Base-by-base conservation (phyloP, 805 yeast species). In the Debaryomyces prosopidis region DNA sequence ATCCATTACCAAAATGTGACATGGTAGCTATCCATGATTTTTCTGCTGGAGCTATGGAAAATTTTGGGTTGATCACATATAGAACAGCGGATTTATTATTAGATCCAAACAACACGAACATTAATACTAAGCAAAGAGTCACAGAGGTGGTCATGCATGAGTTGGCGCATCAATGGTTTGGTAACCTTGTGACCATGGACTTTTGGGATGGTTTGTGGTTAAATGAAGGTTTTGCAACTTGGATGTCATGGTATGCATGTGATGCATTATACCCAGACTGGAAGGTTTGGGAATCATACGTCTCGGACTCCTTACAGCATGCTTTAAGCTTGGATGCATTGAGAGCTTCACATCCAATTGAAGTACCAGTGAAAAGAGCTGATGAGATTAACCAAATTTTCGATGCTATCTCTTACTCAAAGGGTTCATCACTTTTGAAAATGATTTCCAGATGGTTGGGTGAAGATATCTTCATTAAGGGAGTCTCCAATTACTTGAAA, bases 131-230 rank as follows among this genome's bases (percentile, higher is more conserved):
- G 62, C 83, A 82, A 63, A 77, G 91, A 63, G 94, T 87, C 33
- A 86, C 90, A 31, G 92, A 87, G 60, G 94, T 87, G 40, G 90
- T 87, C 37, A 88, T 85, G 71, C 96, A 87, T 70, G 96, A 87
- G 69, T 77, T 87, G 70, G 94, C 95, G 40, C 96, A 87, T 66
- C 96, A 87, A 72, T 87, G 96, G 96, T 87, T 87, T 58, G 96
- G 96, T 62, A 85, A 87, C 66, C 75, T 87, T 67, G 95, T 87
- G 48, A 87, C 96, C 44, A 87, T 87, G 95, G 91, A 87, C 60
- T 87, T 89, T 85, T 87, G 96, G 96, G 89, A 86, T 66, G 92
- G 89, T 53, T 77, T 87, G 58, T 87, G 94, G 92, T 77, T 87
- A 57, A 87, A 87, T 62, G 96, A 87, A 71, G 92, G 94, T 38